Conservation (phyloP, 257 asterid genomes). For the Euphrasia confusa region DNA sequence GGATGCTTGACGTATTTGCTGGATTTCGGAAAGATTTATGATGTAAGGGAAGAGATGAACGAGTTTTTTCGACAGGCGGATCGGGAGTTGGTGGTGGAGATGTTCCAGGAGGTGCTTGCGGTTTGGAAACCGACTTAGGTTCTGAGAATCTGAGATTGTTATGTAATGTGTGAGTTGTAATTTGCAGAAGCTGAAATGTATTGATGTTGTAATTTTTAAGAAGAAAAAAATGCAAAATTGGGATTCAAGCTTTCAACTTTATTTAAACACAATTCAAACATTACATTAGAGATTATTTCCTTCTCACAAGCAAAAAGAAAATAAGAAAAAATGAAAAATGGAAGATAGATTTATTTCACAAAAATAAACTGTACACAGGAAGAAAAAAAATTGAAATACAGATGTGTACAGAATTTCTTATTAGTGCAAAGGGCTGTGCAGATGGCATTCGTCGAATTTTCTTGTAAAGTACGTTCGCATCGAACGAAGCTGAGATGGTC, state of each 20-base stretch:
- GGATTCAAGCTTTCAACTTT: not conserved
- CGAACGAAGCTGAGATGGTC: not conserved
- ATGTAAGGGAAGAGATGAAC: conserved; percentile 69
- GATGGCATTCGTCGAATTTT: not conserved
- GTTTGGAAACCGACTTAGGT: conserved; percentile 68
- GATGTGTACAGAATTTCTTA: not conserved
- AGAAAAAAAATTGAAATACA: not conserved
- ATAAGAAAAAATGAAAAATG: not conserved
- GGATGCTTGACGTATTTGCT: conserved; percentile 83
- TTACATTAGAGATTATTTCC: not conserved
- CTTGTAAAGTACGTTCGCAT: not conserved
- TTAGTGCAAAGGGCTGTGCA: not conserved
- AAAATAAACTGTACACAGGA: not conserved
- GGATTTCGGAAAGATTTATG: conserved; percentile 88
- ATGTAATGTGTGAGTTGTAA: not conserved
- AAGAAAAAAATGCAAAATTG: too few relatives aligned
- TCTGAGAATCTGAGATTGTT: not conserved
- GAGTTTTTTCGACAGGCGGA: conserved; percentile 65
- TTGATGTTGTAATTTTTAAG: not conserved
- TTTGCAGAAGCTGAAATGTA: not conserved
- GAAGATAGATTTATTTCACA: not conserved
- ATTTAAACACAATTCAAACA: not conserved
- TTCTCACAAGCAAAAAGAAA: not conserved
- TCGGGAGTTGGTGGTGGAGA: conserved; percentile 72
- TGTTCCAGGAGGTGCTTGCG: conserved; percentile 79